Percentiles rank a stretch among this genome's conserved stretches.
Conservation (phyloP, 1,284 basidiomycete species). For the Fomitopsis palustris region DNA sequence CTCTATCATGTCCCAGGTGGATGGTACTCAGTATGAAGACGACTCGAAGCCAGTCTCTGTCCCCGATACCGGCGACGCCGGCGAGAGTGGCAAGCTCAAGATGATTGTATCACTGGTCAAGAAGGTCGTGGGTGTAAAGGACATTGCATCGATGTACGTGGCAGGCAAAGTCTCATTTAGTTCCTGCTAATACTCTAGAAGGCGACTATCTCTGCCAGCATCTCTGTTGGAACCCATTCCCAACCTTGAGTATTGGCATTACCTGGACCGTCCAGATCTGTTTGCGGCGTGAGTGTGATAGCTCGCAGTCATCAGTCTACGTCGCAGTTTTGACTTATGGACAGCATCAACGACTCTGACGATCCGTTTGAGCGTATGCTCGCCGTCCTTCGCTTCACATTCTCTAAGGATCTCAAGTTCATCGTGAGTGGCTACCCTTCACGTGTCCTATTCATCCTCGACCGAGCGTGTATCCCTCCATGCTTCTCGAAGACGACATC, state of each 20-base stretch:
- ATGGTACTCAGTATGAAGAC: slow-evolving; percentile 37
- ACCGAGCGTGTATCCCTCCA: not conserved
- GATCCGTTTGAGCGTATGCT: slow-evolving; percentile 94
- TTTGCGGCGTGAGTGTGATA: slow-evolving; percentile 75
- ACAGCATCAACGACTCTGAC: slow-evolving; percentile 82
- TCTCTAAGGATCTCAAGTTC: slow-evolving; percentile 96
- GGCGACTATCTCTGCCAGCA: slow-evolving; percentile 86
- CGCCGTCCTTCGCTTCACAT: slow-evolving; percentile 83
- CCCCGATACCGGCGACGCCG: slow-evolving; percentile 69
- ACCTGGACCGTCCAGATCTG: slow-evolving; percentile 89
- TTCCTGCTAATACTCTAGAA: slow-evolving; percentile 26
- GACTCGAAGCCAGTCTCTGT: slow-evolving; percentile 62
- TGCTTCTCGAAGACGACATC: not conserved
- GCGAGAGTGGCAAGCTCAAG: slow-evolving; percentile 87
- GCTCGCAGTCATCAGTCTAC: not conserved
- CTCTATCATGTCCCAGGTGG: slow-evolving; percentile 8
- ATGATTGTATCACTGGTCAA: slow-evolving; percentile 87
- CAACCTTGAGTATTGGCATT: slow-evolving; percentile 95
- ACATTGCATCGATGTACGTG: slow-evolving; percentile 82
- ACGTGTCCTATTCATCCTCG: not conserved
- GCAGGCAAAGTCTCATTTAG: not conserved
- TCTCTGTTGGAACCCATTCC: slow-evolving; percentile 89
- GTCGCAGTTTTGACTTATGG: not conserved
- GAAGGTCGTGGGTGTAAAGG: slow-evolving; percentile 85
- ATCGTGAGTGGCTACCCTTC: slow-evolving; percentile 50